Evolutionary conservation across 495 filamentous ascomycete genomes (phyloP).

Genomic region (Penicillium robsamsonii): DNA sequence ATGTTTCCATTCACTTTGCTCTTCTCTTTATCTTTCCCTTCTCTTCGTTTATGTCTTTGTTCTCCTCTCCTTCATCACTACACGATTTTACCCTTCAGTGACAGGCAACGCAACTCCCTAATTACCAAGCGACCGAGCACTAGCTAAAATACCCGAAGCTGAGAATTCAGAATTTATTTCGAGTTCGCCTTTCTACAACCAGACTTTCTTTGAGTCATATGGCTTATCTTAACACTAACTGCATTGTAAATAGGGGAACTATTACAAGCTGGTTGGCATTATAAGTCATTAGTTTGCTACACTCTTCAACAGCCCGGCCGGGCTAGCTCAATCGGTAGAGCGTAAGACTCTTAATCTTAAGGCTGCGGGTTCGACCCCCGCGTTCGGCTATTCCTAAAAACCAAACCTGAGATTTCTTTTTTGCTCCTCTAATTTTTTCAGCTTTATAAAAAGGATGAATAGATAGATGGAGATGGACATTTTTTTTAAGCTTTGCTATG

Average conservation of each 20-base stretch:
- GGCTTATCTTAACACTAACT: not conserved
- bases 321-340: conserved; percentile 62
- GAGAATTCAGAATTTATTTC: not conserved
- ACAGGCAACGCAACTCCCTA: not conserved
- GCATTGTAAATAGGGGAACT: no score
- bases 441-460: not conserved
- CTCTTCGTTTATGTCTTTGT: not conserved
- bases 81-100: not conserved
- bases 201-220: not conserved
- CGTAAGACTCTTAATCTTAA: conserved; percentile 62
- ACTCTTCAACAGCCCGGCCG: conserved; percentile 23
- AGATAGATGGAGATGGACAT: no score
- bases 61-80: not conserved
- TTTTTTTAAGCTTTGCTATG: not conserved
- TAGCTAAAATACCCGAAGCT: not conserved
- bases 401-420: conserved; percentile 12
- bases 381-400: conserved; percentile 48
- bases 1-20: not conserved
- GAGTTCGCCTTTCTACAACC: not conserved
- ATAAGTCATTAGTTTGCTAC: not conserved
- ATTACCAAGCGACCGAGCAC: not conserved
- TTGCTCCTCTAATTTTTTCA: not conserved
- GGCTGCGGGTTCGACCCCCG: conserved; percentile 58
- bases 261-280: not conserved
- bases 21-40: no score